Evolutionary conservation across 2,329 filamentous ascomycete species (phyloP).

Genomic region (Alternaria hordeiaustralica): DNA sequence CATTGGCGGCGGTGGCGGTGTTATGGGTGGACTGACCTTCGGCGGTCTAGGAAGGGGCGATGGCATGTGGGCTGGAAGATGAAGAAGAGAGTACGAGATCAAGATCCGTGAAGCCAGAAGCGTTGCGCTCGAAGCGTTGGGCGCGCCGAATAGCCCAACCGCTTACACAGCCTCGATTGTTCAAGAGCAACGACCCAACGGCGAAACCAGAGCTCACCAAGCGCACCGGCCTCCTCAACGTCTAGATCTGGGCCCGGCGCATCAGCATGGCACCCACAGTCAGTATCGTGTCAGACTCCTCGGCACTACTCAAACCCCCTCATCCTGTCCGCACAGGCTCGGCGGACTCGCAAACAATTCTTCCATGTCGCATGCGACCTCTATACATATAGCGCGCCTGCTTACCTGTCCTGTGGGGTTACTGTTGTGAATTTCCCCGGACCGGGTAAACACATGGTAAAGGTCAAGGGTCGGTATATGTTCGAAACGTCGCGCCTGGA

Average conservation of each 20-base stretch:
- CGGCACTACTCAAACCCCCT: neutral
- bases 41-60: slow-evolving; percentile 41
- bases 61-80: slow-evolving; percentile 41
- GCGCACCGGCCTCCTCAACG: neutral
- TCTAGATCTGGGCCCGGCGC: neutral
- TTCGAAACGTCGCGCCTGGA: slow-evolving; percentile 4
- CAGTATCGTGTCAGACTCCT: neutral
- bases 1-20: slow-evolving; percentile 26
- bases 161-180: neutral
- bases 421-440: neutral
- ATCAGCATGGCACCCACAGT: neutral
- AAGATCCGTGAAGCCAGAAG: neutral
- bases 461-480: slow-evolving; percentile 6
- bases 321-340: neutral
- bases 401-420: neutral
- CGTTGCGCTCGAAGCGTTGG: neutral
- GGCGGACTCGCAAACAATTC: neutral
- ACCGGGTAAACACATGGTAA: slow-evolving; percentile 13
- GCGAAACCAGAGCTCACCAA: neutral
- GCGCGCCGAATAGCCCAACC: neutral
- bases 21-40: slow-evolving; percentile 28
- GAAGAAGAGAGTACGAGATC: slow-evolving; percentile 9
- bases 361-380: neutral
- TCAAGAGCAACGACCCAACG: neutral
- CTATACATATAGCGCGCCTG: neutral